Conservation (phyloP, 2,329 filamentous ascomycete genomes). For the Curvularia eragrostidis region DNA sequence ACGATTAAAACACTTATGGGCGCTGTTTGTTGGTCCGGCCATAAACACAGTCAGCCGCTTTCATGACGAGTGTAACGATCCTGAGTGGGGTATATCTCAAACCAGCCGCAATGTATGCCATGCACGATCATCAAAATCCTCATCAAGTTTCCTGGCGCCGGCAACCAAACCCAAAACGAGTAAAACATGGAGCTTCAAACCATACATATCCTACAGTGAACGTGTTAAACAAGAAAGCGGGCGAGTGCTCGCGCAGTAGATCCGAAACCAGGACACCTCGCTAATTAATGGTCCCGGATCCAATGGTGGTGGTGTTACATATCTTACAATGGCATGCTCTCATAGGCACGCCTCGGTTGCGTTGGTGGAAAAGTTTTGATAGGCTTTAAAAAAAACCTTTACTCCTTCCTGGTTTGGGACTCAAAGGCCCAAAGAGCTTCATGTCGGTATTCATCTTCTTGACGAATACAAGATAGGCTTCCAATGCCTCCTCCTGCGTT, state of each 20-base stretch:
- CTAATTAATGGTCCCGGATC: conserved; percentile 1
- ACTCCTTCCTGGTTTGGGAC: conserved; percentile 15
- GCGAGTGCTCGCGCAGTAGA: not conserved
- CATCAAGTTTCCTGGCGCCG: conserved; percentile 1
- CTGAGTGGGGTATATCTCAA: conserved; percentile 19
- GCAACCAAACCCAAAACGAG: not conserved
- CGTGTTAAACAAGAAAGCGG: conserved; percentile 1
- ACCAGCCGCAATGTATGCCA: conserved; percentile 7
- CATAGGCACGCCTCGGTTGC: conserved; percentile 3
- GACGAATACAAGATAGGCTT: conserved; percentile 35
- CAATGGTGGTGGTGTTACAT: conserved; percentile 10
- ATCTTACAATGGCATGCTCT: conserved; percentile 11
- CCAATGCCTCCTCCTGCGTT: conserved; percentile 32
- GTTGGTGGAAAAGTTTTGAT: not conserved
- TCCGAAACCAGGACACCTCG: conserved; percentile 6
- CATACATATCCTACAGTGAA: conserved; percentile 11
- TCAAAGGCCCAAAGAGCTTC: conserved; percentile 33
- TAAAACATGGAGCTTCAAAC: not conserved
- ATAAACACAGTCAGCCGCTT: conserved; percentile 3
- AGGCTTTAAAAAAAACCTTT: conserved; percentile 16
- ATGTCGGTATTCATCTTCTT: conserved; percentile 32
- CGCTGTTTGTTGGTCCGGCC: not conserved
- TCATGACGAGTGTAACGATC: conserved; percentile 2
- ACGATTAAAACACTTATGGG: conserved; percentile 6
- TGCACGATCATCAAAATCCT: conserved; percentile 6